phyloP scores from a whole-genome alignment of 306 rosid species.

The Quercus berberidifolia region DNA sequence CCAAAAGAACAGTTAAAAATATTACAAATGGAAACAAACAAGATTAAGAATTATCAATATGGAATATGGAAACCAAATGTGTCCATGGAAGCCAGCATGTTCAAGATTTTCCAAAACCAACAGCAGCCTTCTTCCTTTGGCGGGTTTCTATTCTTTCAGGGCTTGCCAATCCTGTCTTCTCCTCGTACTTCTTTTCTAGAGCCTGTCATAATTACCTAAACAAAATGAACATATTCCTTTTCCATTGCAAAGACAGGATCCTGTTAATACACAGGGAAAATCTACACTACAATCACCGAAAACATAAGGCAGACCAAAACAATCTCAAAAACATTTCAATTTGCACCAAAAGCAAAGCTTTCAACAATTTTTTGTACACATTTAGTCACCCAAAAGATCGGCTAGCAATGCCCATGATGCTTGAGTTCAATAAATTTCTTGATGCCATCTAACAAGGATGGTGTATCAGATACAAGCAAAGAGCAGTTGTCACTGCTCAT shows the following conservation, averaged over 20 bases:
- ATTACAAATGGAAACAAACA: neutral
- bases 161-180: conserved; percentile 56
- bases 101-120: conserved; percentile 75
- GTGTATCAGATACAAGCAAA: neutral
- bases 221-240: conserved; percentile 8
- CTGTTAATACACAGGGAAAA: neutral
- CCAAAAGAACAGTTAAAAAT: neutral
- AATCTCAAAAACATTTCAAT: neutral
- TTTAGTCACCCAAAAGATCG: neutral
- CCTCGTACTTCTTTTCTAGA: conserved; percentile 73
- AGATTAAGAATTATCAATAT: conserved; percentile 1
- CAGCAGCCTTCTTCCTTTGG: conserved; percentile 42
- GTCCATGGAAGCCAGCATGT: conserved; percentile 2
- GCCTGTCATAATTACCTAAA: conserved; percentile 45
- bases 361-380: neutral
- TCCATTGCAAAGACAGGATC: neutral
- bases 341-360: neutral
- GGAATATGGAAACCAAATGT: conserved; percentile 23
- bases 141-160: conserved; percentile 74
- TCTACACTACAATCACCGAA: neutral
- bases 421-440: neutral
- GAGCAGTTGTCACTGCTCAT: neutral
- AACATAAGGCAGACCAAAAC: neutral
- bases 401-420: neutral
- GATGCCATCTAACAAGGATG: neutral